These are phyloP conservation scores for Linum usitatissimum DNA, from an alignment of 345 rosid species.

Conservation along the genomic window DNA sequence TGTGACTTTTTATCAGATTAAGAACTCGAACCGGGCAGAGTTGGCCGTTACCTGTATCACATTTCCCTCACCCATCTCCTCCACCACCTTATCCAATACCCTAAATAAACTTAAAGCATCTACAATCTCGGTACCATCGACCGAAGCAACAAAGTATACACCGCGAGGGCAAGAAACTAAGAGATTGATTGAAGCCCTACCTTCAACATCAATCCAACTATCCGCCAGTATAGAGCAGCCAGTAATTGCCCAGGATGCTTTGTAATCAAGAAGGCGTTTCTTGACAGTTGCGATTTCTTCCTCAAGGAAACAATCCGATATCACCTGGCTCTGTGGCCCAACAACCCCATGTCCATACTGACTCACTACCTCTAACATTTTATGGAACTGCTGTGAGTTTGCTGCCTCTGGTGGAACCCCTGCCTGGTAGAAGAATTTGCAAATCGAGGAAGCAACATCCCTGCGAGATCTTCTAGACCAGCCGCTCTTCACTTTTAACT, in stretches of 20 bases:
- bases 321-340: constrained; percentile 35
- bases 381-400: constrained; percentile 44
- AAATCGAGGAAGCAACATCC: constrained; percentile 44
- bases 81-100: constrained; percentile 57
- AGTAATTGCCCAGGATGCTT: constrained; percentile 48
- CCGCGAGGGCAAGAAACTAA: constrained; percentile 56
- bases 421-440: constrained; percentile 47
- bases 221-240: constrained; percentile 55
- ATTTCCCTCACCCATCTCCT: constrained; percentile 65
- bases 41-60: constrained; percentile 42
- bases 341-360: constrained; percentile 36
- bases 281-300: constrained; percentile 41
- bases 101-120: constrained; percentile 46
- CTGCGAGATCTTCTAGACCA: constrained; percentile 31
- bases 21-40: constrained; percentile 3
- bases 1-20: background rate
- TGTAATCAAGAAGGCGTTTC: constrained; percentile 33
- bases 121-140: constrained; percentile 45
- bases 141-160: constrained; percentile 49
- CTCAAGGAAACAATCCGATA: constrained; percentile 39
- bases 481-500: constrained; percentile 22
- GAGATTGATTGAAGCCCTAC: constrained; percentile 46
- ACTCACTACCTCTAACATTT: constrained; percentile 47
- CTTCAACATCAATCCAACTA: constrained; percentile 54
- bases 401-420: constrained; percentile 49